Conservation (phyloP, 495 filamentous ascomycete species). For the Aspergillus indologenus region DNA sequence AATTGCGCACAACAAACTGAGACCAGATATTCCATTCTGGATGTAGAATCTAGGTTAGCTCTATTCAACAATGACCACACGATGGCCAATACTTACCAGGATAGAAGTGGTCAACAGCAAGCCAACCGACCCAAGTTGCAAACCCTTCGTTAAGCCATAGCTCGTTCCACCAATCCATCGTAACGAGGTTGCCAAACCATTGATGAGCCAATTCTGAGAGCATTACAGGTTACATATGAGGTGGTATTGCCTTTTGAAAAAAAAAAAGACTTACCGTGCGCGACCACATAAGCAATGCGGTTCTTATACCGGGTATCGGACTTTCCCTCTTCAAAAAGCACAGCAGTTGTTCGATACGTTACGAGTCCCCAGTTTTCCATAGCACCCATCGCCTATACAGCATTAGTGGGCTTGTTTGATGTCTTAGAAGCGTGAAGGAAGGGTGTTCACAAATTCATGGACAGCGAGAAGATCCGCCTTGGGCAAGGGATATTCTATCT, state of each 20-base stretch:
- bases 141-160: conserved; percentile 97
- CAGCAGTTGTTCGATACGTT: conserved; percentile 90
- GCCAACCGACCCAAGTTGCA: conserved; percentile 97
- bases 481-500: conserved; percentile 91
- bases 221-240: conserved; percentile 9
- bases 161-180: conserved; percentile 83
- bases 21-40: conserved; percentile 91
- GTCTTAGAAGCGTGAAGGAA: neutral
- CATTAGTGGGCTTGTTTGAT: conserved; percentile 30
- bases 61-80: neutral
- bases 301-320: conserved; percentile 87
- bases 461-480: conserved; percentile 95
- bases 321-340: conserved; percentile 87
- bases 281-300: conserved; percentile 89
- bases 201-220: conserved; percentile 82
- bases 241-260: neutral
- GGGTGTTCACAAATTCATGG: conserved; percentile 84
- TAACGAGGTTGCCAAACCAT: conserved; percentile 96
- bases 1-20: conserved; percentile 77
- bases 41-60: conserved; percentile 9
- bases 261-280: conserved; percentile 51
- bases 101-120: conserved; percentile 85
- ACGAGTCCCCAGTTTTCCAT: conserved; percentile 94
- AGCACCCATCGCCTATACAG: conserved; percentile 59
- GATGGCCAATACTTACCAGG: conserved; percentile 49